Base-by-base conservation (phyloP, 148 eudicot genomes). In the Beta vulgaris region DNA sequence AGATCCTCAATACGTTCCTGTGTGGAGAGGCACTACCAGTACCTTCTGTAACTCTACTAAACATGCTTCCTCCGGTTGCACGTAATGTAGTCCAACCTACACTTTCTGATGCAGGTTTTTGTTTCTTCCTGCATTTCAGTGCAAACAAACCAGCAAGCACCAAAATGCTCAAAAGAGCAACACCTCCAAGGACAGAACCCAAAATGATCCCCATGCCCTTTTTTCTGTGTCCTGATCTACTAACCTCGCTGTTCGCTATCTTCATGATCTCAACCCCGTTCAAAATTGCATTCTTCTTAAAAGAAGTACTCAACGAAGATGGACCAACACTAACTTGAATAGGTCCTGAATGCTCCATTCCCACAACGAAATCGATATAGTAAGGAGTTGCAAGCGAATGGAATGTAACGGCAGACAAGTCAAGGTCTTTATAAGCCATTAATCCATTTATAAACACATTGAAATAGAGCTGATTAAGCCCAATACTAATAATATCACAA, bases 211-310 rank as follows among this genome's bases (percentile, higher is more conserved):
- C 76, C 36, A 57, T 49, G 26, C 59, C 79, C 69, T 71, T 86
- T 78, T 76, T 87, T 73, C 81, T 85, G 0, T 84, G 61, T 2
- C 57, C 74, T 2, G 57, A n/a, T 6, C 48, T 62, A 4, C 23
- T 40, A 54, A 37, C 59, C 75, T 77, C 82, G 51, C 85, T 81
- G 74, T 85, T 80, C 73, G 84, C 77, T 78, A 94, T 84, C 81
- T 88, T 92, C 98, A 94, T 88, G 58, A 94, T 88, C 87, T 94
- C 98, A 1, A 92, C 96, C 28, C 98, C 98, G 73, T 94, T 94
- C 77, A 94, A 80, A 58, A 94, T 88, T 57, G 96, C 98, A 71
- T 94, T 89, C 68, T 81, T 90, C 78, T 70, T 83, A 74, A 68
- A 62, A 28, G 84, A 64, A 78, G 68, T 89, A 79, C 94, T 91